phyloP scores from a whole-genome alignment of 495 filamentous ascomycete species.

The Daldinia vernicosa region DNA sequence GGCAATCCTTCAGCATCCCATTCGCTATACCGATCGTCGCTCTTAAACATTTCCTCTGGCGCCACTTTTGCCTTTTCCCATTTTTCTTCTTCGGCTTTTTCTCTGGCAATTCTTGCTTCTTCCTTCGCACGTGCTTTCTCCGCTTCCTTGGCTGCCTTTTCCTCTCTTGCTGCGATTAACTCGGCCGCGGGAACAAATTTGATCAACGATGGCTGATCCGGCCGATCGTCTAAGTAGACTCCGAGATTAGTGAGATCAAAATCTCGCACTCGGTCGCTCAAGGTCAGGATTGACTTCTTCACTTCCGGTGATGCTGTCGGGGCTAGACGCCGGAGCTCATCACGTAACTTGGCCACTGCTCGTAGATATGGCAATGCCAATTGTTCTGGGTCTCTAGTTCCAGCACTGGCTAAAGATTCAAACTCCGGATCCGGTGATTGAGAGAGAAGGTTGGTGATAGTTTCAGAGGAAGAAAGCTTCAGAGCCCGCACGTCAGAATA shows the following conservation, averaged over 20 bases:
- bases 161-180: constrained; percentile 74
- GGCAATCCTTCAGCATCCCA: constrained; percentile 93
- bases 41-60: constrained; percentile 75
- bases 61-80: constrained; percentile 77
- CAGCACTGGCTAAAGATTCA: constrained; percentile 48
- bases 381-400: constrained; percentile 56
- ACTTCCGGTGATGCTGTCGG: constrained; percentile 59
- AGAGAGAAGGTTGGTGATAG: constrained; percentile 49
- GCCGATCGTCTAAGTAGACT: constrained; percentile 87
- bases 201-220: constrained; percentile 74
- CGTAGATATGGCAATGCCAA: constrained; percentile 71
- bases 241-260: constrained; percentile 78
- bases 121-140: constrained; percentile 67
- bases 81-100: constrained; percentile 60
- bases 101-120: constrained; percentile 67
- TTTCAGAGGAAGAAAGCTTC: constrained; percentile 39
- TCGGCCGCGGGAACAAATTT: constrained; percentile 79
- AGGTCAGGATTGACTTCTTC: constrained; percentile 68
- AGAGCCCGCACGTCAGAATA: constrained; percentile 51
- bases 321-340: constrained; percentile 70
- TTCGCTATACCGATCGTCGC: constrained; percentile 72
- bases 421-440: constrained; percentile 55
- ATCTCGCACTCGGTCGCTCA: constrained; percentile 85
- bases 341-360: constrained; percentile 70
- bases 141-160: constrained; percentile 66